Base-by-base conservation (phyloP, 2,329 filamentous ascomycete species). In the Xylaria sp. region DNA sequence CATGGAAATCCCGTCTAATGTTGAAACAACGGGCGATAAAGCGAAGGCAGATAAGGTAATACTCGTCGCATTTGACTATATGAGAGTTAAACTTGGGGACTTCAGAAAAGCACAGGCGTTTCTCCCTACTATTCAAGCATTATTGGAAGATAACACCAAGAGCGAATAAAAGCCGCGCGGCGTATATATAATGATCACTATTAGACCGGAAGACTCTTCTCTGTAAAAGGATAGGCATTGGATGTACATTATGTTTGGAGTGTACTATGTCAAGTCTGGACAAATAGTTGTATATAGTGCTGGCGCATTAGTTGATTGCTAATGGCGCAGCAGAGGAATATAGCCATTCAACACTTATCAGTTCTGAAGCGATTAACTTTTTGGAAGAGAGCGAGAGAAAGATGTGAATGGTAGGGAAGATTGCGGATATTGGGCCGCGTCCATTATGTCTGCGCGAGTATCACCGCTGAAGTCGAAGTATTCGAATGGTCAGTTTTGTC, bases 61-160 rank as follows among this genome's bases (percentile, higher is more conserved):
- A 18, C 85, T 92, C 67, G 86, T 94, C 65, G 92, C 91, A 1
- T 94, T 94, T 79, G 93, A 96, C 77, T 89, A 92, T 73, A 95
- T 95, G 92, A 83, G 87, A 5, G 88, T 94, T 50, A 89, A 74
- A 63, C 72, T 80, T 0, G 78, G 78, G 2, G 77, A 79, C 1
- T 80, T 80, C 39, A 75, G 78, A 54, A 73, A 77, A 55, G 78
- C 78, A 0, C 77, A 78, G 64, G 76, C 75, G 0, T 80, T 80
- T 67, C 46, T 80, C 59, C 78, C 78, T 1, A 68, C 77, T 1
- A 65, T 80, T 28, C 76, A 79, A 64, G 78, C 75, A 68, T 66
- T 79, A 1, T 73, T 79, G 18, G 77, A 28, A 28, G 28, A 28
- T 28, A 28, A 28, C 28, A 28, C 28, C 28, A 28, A 28, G 28